phyloP scores from a whole-genome alignment of 1,284 basidiomycete genomes.

The Wallemia hederae region DNA sequence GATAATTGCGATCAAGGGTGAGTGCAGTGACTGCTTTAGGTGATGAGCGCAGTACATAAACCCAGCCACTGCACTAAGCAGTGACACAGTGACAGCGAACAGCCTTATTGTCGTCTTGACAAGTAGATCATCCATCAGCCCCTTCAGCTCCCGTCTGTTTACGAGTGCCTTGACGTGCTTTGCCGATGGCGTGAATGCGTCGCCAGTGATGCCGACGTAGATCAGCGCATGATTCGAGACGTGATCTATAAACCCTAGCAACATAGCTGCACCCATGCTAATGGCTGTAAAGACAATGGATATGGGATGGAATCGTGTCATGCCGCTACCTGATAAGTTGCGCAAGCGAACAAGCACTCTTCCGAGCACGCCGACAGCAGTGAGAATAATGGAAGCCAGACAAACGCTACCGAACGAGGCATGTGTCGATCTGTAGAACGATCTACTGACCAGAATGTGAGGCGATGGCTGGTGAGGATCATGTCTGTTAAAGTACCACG shows the following conservation, averaged over 20 bases:
- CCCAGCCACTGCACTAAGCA: background rate
- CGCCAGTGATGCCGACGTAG: slow-evolving; percentile 60
- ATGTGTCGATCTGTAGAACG: slow-evolving; percentile 4
- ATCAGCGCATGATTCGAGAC: slow-evolving; percentile 54
- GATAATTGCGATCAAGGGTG: background rate
- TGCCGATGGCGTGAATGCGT: slow-evolving; percentile 48
- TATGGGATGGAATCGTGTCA: slow-evolving; percentile 13
- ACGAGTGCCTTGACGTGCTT: slow-evolving; percentile 31
- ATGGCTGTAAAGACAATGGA: slow-evolving; percentile 19
- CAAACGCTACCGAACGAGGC: slow-evolving; percentile 1
- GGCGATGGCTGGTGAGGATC: slow-evolving; percentile 9
- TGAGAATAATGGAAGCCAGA: slow-evolving; percentile 4
- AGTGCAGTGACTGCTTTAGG: background rate
- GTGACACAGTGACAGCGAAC: background rate
- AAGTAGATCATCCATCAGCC: slow-evolving; percentile 9
- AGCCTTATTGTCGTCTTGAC: background rate
- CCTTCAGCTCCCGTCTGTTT: slow-evolving; percentile 17
- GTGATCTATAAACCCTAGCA: slow-evolving; percentile 36
- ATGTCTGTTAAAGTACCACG: slow-evolving; percentile 71
- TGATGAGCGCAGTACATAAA: background rate
- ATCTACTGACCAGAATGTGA: slow-evolving; percentile 2
- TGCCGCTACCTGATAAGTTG: slow-evolving; percentile 10
- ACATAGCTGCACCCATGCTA: slow-evolving; percentile 16
- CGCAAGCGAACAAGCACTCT: slow-evolving; percentile 18
- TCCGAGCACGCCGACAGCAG: slow-evolving; percentile 22